A percentile compares a stretch with the other conserved stretches of the same genome.
phyloP scores from a whole-genome alignment of 2,329 filamentous ascomycete genomes.

The Hypocrella siamensis region DNA sequence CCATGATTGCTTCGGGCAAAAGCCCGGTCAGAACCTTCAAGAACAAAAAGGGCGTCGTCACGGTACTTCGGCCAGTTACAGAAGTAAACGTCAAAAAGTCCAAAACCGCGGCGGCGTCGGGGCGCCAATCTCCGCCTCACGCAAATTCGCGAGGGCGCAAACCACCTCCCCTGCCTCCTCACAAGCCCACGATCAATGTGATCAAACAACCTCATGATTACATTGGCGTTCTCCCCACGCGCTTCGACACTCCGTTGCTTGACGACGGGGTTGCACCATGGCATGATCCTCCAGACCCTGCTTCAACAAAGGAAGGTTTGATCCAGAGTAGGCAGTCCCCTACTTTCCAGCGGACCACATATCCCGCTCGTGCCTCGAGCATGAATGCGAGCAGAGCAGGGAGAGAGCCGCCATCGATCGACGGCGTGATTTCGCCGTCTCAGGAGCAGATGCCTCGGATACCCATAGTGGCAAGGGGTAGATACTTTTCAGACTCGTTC shows the following conservation, averaged over 20 bases:
- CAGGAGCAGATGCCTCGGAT: conserved; percentile 1
- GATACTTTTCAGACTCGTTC: conserved; percentile 1
- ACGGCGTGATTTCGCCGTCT: conserved; percentile 7
- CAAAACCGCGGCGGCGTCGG: not conserved
- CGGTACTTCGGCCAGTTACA: conserved; percentile 16
- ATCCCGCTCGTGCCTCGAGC: conserved; percentile 13
- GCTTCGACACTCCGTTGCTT: conserved; percentile 7
- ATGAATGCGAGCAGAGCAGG: conserved; percentile 6
- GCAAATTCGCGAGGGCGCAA: conserved; percentile 1
- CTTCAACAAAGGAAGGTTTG: conserved; percentile 2
- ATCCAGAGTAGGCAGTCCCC: not conserved
- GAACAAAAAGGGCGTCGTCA: conserved; percentile 20
- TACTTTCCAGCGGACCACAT: conserved; percentile 6
- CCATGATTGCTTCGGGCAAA: too few species aligned
- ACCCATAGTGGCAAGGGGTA: not conserved
- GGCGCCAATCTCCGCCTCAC: not conserved
- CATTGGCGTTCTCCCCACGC: conserved; percentile 9
- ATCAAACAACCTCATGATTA: conserved; percentile 8
- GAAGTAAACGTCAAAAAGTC: conserved; percentile 9
- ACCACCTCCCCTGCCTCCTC: conserved; percentile 1
- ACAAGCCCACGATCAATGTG: conserved; percentile 6
- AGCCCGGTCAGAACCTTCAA: conserved; percentile 13
- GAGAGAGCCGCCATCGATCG: conserved; percentile 8
- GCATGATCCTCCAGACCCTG: conserved; percentile 2
- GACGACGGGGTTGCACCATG: conserved; percentile 8